phyloP scores from a whole-genome alignment of 805 yeast genomes.

The Candida boleticola region DNA sequence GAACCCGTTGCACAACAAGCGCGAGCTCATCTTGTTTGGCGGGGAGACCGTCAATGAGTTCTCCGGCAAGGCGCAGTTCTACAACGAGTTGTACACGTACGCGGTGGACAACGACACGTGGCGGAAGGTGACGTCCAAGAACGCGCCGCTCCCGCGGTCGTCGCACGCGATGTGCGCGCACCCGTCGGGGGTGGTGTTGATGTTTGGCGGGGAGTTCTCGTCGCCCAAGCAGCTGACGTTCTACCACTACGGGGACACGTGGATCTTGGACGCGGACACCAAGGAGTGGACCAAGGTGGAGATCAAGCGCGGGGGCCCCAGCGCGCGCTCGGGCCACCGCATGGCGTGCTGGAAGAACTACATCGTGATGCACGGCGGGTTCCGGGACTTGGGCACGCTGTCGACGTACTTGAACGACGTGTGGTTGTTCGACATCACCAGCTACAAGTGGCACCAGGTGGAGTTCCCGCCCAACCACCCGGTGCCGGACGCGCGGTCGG shows the following conservation, averaged over 20 bases:
- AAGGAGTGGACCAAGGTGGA: slow-evolving; percentile 93
- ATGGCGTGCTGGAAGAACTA: slow-evolving; percentile 90
- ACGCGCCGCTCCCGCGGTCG: slow-evolving; percentile 88
- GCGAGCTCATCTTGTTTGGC: slow-evolving; percentile 83
- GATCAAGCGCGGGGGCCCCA: slow-evolving; percentile 62
- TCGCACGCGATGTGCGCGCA: slow-evolving; percentile 93
- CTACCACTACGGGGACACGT: slow-evolving; percentile 94
- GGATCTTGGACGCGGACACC: slow-evolving; percentile 82
- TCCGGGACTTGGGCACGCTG: slow-evolving; percentile 80
- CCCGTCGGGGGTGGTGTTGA: slow-evolving; percentile 78
- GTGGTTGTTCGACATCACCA: slow-evolving; percentile 90
- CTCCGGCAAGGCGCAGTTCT: slow-evolving; percentile 53
- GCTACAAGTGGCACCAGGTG: slow-evolving; percentile 87
- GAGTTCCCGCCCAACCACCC: slow-evolving; percentile 81
- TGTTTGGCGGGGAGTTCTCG: slow-evolving; percentile 97
- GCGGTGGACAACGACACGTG: slow-evolving; percentile 76
- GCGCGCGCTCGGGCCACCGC: slow-evolving; percentile 90
- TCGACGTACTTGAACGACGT: slow-evolving; percentile 82
- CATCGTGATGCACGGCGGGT: slow-evolving; percentile 85
- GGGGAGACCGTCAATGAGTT: slow-evolving; percentile 68
- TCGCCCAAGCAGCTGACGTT: slow-evolving; percentile 94
- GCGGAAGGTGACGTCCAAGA: slow-evolving; percentile 76
- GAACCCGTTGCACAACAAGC: slow-evolving; percentile 69
- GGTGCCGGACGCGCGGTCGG: slow-evolving; percentile 88
- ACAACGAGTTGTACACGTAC: slow-evolving; percentile 76